A percentile compares a stretch with the other conserved stretches of the same genome.
Conservation (phyloP, 345 rosid genomes). For the Salix arbutifolia region DNA sequence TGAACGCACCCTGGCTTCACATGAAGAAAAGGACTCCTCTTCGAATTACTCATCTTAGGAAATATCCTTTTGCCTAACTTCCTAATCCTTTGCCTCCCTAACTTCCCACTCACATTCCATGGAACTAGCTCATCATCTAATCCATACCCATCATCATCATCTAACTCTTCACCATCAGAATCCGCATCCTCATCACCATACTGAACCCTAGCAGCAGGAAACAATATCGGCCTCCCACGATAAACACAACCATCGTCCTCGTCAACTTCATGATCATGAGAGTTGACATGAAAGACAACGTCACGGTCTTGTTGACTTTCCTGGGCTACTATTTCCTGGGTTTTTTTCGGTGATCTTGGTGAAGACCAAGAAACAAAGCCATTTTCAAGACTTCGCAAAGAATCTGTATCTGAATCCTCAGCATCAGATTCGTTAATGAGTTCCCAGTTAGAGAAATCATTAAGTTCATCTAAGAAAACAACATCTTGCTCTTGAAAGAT, state of each 20-base stretch:
- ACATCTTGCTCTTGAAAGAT: background rate
- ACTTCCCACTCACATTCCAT: slow-evolving; percentile 30
- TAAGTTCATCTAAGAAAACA: slow-evolving; percentile 11
- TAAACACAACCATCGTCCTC: background rate
- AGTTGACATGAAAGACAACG: background rate
- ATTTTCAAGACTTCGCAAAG: slow-evolving; percentile 16
- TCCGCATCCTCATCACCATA: background rate
- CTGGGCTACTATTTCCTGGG: background rate
- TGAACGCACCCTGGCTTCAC: slow-evolving; percentile 48
- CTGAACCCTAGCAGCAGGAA: background rate
- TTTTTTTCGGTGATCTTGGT: background rate
- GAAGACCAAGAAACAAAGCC: slow-evolving; percentile 26
- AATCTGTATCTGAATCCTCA: slow-evolving; percentile 24
- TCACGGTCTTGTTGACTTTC: background rate
- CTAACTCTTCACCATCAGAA: background rate
- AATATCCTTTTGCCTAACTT: slow-evolving; percentile 48
- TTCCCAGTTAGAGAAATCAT: slow-evolving; percentile 38
- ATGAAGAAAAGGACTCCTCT: slow-evolving; percentile 22
- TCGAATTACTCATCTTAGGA: slow-evolving; percentile 31
- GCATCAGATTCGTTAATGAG: slow-evolving; percentile 32
- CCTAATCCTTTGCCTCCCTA: slow-evolving; percentile 50
- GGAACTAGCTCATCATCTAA: slow-evolving; percentile 51
- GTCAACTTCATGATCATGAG: background rate
- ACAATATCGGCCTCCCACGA: background rate
- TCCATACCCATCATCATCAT: slow-evolving; percentile 17